Percentiles rank a stretch among this genome's conserved stretches.
These are phyloP conservation scores for Pseudevernia furfuracea DNA, from an alignment of 495 filamentous ascomycete genomes.

Conservation along the genomic window DNA sequence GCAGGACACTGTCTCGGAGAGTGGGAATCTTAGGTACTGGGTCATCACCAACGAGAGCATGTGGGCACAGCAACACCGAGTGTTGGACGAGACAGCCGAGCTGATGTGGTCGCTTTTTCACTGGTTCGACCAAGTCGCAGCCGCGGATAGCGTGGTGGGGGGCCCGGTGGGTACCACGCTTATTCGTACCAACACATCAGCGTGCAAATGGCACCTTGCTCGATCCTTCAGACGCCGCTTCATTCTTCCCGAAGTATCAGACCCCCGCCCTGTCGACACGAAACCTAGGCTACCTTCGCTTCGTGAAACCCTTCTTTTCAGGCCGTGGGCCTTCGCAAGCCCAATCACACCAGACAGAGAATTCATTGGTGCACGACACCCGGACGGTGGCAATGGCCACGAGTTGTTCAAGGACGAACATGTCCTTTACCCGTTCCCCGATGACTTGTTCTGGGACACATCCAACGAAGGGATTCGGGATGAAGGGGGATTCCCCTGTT, in stretches of 20 bases:
- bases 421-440: conserved; percentile 20
- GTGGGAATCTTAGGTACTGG: conserved; percentile 32
- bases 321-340: conserved; percentile 22
- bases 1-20: conserved; percentile 15
- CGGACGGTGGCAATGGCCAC: neutral
- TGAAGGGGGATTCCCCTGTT: conserved; percentile 12
- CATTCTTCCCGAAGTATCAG: conserved; percentile 18
- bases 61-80: conserved; percentile 32
- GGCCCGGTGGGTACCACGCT: neutral
- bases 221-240: conserved; percentile 19
- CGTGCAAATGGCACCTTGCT: conserved; percentile 18
- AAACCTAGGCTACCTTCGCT: conserved; percentile 3
- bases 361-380: too few species aligned
- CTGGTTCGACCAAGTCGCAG: conserved; percentile 13
- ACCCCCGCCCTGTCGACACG: neutral
- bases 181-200: neutral
- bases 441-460: conserved; percentile 24
- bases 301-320: conserved; percentile 26
- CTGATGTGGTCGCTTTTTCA: conserved; percentile 32
- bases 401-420: conserved; percentile 15
- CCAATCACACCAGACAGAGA: conserved; percentile 5
- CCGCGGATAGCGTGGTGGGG: neutral
- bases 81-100: conserved; percentile 30
- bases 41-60: conserved; percentile 33
- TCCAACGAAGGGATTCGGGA: conserved; percentile 19